Base-by-base conservation (phyloP, 768 basidiomycete species). In the Collybia nuda region DNA sequence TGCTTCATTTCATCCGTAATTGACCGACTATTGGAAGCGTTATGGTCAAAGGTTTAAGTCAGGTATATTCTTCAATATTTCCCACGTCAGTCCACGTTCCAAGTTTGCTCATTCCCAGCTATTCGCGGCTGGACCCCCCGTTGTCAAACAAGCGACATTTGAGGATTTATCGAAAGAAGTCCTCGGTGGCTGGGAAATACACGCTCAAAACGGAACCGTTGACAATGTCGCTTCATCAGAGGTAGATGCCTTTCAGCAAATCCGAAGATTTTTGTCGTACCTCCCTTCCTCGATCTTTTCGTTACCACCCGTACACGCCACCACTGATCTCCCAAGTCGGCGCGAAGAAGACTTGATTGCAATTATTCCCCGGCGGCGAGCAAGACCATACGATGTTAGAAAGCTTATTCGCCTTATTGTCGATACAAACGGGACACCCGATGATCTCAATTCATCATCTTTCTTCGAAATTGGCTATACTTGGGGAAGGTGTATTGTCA, bases 11-110 rank as follows among this genome's bases (percentile, higher is more conserved):
- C 2, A 21, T 39, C 11, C 32, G 19, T 1, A 14, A 40, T 8
- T 22, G 43, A 23, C 48, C 37, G 45, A 21, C 7, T 43, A 29
- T 22, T 37, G n/a, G 14, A 40, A 71, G 71, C 43, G 70, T 74
- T 35, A 72, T 74, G 71, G 70, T 74, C 2, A 71, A 69, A 56
- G 71, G 67, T 7, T 52, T 74, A n/a, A 70, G 68, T 49, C 64
- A 64, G 48, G 59, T 63, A 50, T 9, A 37, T 47, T 9, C 2
- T 2, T 18, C 28, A 7, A 4, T 14, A 32, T 32, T 32, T 32
- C 32, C 9, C 32, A 11, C 9, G 32, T 32, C 32, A 32, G 6
- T 32, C 3, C 32, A 32, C 9, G 12, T 39, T 7, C 21, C 23
- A 23, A 38, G 2, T 7, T 8, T n/a, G 17, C 14, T 28, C 17